Evolutionary conservation across 371 early-diverging fungal species (phyloP), one percentile per base, ranked within the genome.

Genomic region (Dichotomocladium elegans): DNA sequence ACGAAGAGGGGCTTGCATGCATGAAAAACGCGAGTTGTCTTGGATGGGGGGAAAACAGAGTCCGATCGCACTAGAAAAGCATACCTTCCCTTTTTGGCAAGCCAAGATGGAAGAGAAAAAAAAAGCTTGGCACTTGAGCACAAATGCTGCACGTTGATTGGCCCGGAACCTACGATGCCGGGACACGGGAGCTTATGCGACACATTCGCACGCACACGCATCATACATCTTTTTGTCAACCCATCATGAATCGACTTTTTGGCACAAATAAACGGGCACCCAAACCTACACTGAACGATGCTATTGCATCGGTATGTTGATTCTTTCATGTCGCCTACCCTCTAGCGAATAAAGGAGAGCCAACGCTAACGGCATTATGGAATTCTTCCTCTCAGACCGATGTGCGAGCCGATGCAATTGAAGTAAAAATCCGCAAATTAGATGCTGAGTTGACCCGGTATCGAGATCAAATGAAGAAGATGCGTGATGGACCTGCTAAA

Each of bases 401-500:
- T 66, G 61, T 64, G 4, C 83, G 98, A 50, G 87, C 87, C 4
- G 92, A 89, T 57, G 80, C 88, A 1, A 87, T 96, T 3, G 94
- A 94, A 53, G 93, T 91, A 57, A 96, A 96, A 71, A 90, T 98
- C 52, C 86, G 82, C 45, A 90, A 91, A 64, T 79, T 95, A 9
- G 98, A 98, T 59, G 95, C 91, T 12, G 95, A 96, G 62, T 77
- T 98, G 19, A 79, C 89, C 25, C 81, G 86, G 56, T 94, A 91
- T 71, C 82, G 88, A 59, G 96, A 95, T 43, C 95, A 96, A 64
- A 87, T 97, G 89, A 82, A 79, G 59, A 92, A 86, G 57, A 88
- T 96, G 93, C 82, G 92, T 28, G 94, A 95, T 17, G 95, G 96
- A 0, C 93, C 95, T 3, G 92, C 88, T 33, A 93, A 92, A 74